Evolutionary conservation across 495 filamentous ascomycete genomes (phyloP), one percentile per base, ranked within the genome.

Genomic region (Neurospora tetraspora): DNA sequence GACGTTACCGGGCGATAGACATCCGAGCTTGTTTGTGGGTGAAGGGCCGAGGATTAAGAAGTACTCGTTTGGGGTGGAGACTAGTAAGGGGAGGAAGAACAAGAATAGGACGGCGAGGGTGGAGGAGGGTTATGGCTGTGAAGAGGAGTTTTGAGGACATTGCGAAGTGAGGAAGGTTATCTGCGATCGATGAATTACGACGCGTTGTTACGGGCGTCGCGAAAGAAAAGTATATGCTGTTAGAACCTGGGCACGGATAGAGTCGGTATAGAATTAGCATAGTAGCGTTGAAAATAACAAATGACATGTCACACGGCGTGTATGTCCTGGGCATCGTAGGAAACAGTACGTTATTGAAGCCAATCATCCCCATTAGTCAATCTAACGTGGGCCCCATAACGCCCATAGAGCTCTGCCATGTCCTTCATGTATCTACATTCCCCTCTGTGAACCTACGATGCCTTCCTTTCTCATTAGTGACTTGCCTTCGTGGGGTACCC

Each of bases 21-120:
- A 74, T 39, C 76, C 81, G 3, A 80, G 77, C 20, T 69, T 83
- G 42, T 79, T 83, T 69, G 73, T 80, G 2, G 79, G 75, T 7
- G 71, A 72, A 27, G 71, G 72, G 10, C 14, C 39, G n/a, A 31
- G 11, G 16, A 71, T 83, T 0, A 39, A 71, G 4, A 81, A 80
- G 71, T 82, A 77, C 40, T 77, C 80, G 16, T 81, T 83, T 73
- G 75, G 75, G 7, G 34, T 70, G 59, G 23, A 70, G 10, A 65
- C 53, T 31, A 65, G 53, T 34, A 65, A 65, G 27, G 53, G 53
- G 27, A 65, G 53, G 14, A 65, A 34, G 31, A 65, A 34, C 2
- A 65, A 65, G 53, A 65, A 65, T 65, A 65, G 53, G 53, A 65
- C 53, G 23, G 53, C 27, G 53, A 65, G 27, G 27, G 27, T 65